Evolutionary conservation across 192 early-diverging fungal genomes (phyloP).

Genomic region (Mortierella alpina): DNA sequence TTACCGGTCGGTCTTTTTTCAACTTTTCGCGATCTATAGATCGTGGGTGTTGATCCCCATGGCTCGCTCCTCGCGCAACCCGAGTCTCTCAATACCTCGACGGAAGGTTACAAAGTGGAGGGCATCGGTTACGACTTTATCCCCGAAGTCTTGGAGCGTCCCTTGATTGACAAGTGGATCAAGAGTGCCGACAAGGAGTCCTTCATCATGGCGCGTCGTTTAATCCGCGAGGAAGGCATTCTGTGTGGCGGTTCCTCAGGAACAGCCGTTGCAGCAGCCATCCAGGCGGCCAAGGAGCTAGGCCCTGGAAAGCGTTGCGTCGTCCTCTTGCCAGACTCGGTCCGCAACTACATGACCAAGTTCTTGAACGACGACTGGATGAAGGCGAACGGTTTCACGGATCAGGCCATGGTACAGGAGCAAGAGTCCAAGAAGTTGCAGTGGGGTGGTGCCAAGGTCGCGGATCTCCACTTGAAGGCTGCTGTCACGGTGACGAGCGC

Average conservation of each 20-base stretch:
- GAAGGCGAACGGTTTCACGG: conserved; percentile 88
- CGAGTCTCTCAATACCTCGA: conserved; percentile 56
- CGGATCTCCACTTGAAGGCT: conserved; percentile 79
- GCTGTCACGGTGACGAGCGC: conserved; percentile 88
- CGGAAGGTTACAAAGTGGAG: conserved; percentile 89
- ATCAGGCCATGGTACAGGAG: conserved; percentile 75
- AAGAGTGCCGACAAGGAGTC: conserved; percentile 95
- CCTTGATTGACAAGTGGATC: conserved; percentile 92
- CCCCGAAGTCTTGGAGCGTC: conserved; percentile 89
- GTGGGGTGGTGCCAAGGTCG: conserved; percentile 85
- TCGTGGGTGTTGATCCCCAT: conserved; percentile 95
- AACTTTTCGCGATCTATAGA: conserved; percentile 36
- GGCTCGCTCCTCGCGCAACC: conserved; percentile 97
- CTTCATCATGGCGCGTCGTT: conserved; percentile 93
- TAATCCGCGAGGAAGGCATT: conserved; percentile 97
- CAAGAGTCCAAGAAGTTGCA: conserved; percentile 73
- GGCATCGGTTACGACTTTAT: conserved; percentile 99
- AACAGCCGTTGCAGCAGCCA: conserved; percentile 87
- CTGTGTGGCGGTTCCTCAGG: conserved; percentile 97
- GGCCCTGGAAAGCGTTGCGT: conserved; percentile 91
- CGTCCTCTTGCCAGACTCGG: conserved; percentile 95
- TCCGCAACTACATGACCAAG: conserved; percentile 99
- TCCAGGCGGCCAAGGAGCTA: conserved; percentile 86
- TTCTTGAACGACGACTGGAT: conserved; percentile 99
- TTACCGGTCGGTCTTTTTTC: neutral